Evolutionary conservation across 768 basidiomycete species (phyloP), one percentile per base, ranked within the genome.

Genomic region (Suillus variegatus): DNA sequence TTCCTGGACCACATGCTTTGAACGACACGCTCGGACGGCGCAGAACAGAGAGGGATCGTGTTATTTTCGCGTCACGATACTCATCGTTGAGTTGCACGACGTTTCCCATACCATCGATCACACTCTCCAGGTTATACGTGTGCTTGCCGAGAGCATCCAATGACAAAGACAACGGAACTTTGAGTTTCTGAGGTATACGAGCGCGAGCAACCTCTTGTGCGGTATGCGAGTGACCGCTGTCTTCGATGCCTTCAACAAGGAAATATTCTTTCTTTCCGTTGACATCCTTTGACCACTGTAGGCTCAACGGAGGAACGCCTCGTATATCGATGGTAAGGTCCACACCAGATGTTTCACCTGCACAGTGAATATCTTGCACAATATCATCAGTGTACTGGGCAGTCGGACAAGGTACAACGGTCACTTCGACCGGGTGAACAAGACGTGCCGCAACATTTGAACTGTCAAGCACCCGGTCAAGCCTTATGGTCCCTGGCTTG

Each of bases 51-150:
- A 93, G 82, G 0, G 90, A 86, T 28, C 91, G 84, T 38, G 81
- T 84, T 1, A 81, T 84, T 61, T 82, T 82, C 9, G 82, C 79
- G 66, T 83, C 81, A 49, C 69, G 71, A 18, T 71, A 66, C 28
- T 77, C 82, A 61, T 74, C 76, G 40, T 76, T 78, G 40, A 85
- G 81, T 36, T 74, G 80, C n/a, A 93, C 81, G 13, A 85, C 73
- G 71, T 98, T 97, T 18, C 93, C 94, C 61, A 91, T 80, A 16
- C 88, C 86, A 71, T 97, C 96, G n/a, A 85, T 85, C 32, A 98
- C 85, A 69, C 89, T 88, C 71, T 96, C 91, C 32, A 97, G 81
- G 13, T 86, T 83, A 71, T 93, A 94, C 3, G 86, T 77, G 73
- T 93, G 88, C 46, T 82, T 84, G 3, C 93, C 93, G 10, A 88